Base-by-base conservation (phyloP, 345 rosid genomes). In the Eucalyptus regnans region DNA sequence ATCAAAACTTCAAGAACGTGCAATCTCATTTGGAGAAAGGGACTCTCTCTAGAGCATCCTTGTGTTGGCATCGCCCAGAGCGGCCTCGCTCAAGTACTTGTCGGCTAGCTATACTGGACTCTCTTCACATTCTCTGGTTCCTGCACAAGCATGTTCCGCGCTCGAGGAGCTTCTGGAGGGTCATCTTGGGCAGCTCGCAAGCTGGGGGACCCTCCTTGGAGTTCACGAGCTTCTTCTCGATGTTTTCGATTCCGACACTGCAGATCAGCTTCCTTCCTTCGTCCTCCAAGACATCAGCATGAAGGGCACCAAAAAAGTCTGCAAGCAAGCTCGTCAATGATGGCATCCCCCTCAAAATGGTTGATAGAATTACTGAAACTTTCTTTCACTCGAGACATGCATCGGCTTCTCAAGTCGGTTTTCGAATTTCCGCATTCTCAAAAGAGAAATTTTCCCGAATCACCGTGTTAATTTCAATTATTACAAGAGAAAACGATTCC, bases 101-200 rank as follows among this genome's bases (percentile, higher is more conserved):
- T 89, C 90, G 12, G 90, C 90, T 79, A 18, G 90, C 89, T 79
- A 89, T 4, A 43, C 71, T 89, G 90, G 83, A 89, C 90, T 89
- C 90, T 89, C 90, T 89, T 89, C 25, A 83, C 89, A 62, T 89
- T 87, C 62, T 89, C 89, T 87, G 50, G 90, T 62, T 89, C 90
- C 52, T 89, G 90, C 18, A 89, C 90, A 64, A 87, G 90, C 89
- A 87, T 89, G 89, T 46, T 29, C 90, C 89, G n/a, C 84, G 87
- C 89, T 89, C 90, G 23, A 89, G 87, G 64, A 87, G 90, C 90
- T 50, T 89, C 83, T 87, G 85, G 29, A 81, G 60, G 62, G 89
- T 89, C 90, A 89, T 89, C 89, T 89, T 89, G 50, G 90, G 89
- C 89, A 87, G 89, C 89, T 89, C 90, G 51, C 83, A 83, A 17